Evolutionary conservation across 179 eudicot species (phyloP).

Genomic region (Beta corolliflora): DNA sequence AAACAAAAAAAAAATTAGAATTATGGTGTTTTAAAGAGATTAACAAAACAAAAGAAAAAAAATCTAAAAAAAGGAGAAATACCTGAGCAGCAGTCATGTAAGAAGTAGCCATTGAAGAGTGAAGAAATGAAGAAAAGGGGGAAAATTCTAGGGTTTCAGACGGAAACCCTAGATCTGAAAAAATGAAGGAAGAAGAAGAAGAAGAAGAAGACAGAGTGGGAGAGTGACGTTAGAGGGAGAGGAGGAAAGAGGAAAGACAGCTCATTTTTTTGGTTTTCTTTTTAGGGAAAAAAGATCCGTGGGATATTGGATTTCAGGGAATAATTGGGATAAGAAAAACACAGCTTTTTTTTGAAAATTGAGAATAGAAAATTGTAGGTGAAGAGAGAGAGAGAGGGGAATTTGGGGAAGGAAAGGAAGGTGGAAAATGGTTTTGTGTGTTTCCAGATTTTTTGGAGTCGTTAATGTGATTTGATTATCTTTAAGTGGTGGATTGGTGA

Average conservation of each 20-base stretch:
- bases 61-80: not conserved
- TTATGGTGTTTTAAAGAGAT: not conserved
- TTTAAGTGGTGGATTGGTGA: too few relatives aligned
- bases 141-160: slow-evolving; percentile 10
- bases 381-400: not conserved
- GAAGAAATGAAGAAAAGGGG: not conserved
- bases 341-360: not conserved
- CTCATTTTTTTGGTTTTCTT: not conserved
- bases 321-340: too few relatives aligned
- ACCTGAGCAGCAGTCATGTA: slow-evolving; percentile 56
- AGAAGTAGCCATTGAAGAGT: slow-evolving; percentile 39
- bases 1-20: not conserved
- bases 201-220: not conserved
- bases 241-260: not conserved
- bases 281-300: not conserved
- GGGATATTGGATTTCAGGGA: not conserved
- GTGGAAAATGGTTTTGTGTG: not conserved
- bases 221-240: not conserved
- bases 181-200: too few relatives aligned
- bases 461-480: too few relatives aligned
- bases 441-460: not conserved
- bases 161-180: too few relatives aligned
- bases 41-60: not conserved
- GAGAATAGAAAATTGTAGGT: not conserved
- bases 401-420: not conserved